Conservation (phyloP, 148 eudicot species). For the Tetragonia tetragonoides region DNA sequence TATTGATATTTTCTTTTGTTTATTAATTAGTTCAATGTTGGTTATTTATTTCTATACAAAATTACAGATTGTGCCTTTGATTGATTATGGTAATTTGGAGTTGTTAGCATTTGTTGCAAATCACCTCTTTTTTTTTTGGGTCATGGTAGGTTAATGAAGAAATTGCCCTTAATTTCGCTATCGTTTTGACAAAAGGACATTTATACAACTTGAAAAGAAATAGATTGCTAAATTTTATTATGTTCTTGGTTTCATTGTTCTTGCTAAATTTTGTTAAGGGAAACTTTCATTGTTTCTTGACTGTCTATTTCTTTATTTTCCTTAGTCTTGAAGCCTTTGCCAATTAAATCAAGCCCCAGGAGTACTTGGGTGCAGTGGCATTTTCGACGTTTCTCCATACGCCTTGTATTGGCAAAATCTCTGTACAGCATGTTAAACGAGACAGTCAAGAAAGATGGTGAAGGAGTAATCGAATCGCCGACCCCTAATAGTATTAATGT, state of each 20-base stretch:
- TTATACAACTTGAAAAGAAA: no score
- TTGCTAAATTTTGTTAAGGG: no score
- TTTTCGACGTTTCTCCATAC: background rate
- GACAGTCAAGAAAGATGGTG: background rate
- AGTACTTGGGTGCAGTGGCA: background rate
- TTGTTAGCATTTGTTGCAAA: background rate
- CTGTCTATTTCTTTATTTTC: background rate
- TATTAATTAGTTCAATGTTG: background rate
- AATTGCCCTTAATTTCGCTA: background rate
- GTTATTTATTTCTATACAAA: background rate
- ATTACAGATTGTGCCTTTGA: background rate
- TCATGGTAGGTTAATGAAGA: background rate
- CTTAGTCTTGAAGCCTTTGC: background rate
- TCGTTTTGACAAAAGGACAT: background rate
- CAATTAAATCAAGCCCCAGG: background rate
- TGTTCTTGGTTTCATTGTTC: no score
- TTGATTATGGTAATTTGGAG: background rate
- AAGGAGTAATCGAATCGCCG: background rate
- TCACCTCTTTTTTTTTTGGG: background rate
- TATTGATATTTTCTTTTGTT: background rate
- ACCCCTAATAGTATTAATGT: background rate
- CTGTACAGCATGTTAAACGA: slow-evolving; percentile 14
- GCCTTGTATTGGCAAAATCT: background rate
- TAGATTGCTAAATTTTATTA: no score
- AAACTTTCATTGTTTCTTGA: background rate